These are phyloP conservation scores for Chaetothyriales sp. DNA, from an alignment of 2,329 filamentous ascomycete genomes.

Conservation along the genomic window DNA sequence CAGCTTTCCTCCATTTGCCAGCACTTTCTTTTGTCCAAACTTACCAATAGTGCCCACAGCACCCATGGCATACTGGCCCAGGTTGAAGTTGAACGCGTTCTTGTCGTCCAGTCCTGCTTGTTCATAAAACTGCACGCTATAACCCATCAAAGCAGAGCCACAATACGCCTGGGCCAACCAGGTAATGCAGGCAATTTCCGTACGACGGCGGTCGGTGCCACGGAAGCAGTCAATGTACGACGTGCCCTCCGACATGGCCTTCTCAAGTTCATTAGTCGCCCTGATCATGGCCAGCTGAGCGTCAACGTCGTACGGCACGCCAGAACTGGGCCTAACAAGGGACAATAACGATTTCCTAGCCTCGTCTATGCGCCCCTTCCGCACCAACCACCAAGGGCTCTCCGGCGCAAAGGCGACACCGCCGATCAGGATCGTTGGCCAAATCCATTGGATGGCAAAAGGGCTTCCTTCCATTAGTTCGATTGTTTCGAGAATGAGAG, in stretches of 20 bases:
- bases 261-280: slow-evolving; percentile 26
- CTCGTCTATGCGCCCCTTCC: slow-evolving; percentile 24
- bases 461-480: slow-evolving; percentile 1
- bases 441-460: slow-evolving; percentile 36
- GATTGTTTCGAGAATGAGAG: neutral
- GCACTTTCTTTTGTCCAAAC: slow-evolving; percentile 23
- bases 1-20: slow-evolving; percentile 33
- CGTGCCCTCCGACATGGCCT: slow-evolving; percentile 13
- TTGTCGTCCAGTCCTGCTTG: slow-evolving; percentile 23
- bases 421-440: slow-evolving; percentile 33
- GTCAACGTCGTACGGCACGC: slow-evolving; percentile 23
- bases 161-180: slow-evolving; percentile 25
- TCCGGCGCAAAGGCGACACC: slow-evolving; percentile 29
- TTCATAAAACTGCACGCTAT: slow-evolving; percentile 24
- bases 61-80: slow-evolving; percentile 51
- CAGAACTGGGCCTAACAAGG: slow-evolving; percentile 16
- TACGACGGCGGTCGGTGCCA: slow-evolving; percentile 25
- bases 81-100: slow-evolving; percentile 31
- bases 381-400: slow-evolving; percentile 28
- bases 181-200: slow-evolving; percentile 27
- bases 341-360: slow-evolving; percentile 22
- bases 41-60: slow-evolving; percentile 38
- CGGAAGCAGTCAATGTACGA: slow-evolving; percentile 22
- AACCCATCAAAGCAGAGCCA: slow-evolving; percentile 21
- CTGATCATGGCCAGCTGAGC: slow-evolving; percentile 26